phyloP scores from a whole-genome alignment of 1,284 basidiomycete species.

The Heimioporus retisporus region DNA sequence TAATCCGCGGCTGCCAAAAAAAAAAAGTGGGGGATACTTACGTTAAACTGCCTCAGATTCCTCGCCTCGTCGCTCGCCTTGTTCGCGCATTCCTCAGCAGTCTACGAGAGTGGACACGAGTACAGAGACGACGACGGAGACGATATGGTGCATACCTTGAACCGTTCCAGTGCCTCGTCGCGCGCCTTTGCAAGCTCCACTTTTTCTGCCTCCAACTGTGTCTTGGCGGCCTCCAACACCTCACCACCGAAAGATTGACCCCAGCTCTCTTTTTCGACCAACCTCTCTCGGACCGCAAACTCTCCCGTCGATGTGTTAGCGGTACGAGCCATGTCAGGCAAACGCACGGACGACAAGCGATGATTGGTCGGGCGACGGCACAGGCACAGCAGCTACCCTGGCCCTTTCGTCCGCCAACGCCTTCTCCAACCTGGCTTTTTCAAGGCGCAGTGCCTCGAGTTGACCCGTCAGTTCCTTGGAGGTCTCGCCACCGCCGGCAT shows the following conservation, averaged over 20 bases:
- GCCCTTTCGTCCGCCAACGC: conserved; percentile 52
- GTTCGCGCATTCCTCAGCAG: conserved; percentile 55
- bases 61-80: no score
- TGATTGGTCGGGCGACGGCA: conserved; percentile 47
- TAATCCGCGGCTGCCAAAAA: no score
- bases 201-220: conserved; percentile 68
- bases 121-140: not conserved
- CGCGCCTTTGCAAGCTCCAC: conserved; percentile 64
- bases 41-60: no score
- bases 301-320: conserved; percentile 51
- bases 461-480: conserved; percentile 47
- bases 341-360: conserved; percentile 59
- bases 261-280: conserved; percentile 68
- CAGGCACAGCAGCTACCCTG: conserved; percentile 31
- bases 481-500: conserved; percentile 24
- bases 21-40: no score
- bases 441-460: conserved; percentile 51
- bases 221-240: conserved; percentile 45
- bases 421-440: conserved; percentile 57
- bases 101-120: conserved; percentile 43
- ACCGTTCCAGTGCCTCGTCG: conserved; percentile 66
- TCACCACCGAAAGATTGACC: conserved; percentile 37
- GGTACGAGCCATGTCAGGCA: not conserved
- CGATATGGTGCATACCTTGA: conserved; percentile 54
- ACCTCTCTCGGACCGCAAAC: conserved; percentile 67